Evolutionary conservation across 2,329 filamentous ascomycete genomes (phyloP), one percentile per base, ranked within the genome.

Genomic region (Neopestalotiopsis sp.): DNA sequence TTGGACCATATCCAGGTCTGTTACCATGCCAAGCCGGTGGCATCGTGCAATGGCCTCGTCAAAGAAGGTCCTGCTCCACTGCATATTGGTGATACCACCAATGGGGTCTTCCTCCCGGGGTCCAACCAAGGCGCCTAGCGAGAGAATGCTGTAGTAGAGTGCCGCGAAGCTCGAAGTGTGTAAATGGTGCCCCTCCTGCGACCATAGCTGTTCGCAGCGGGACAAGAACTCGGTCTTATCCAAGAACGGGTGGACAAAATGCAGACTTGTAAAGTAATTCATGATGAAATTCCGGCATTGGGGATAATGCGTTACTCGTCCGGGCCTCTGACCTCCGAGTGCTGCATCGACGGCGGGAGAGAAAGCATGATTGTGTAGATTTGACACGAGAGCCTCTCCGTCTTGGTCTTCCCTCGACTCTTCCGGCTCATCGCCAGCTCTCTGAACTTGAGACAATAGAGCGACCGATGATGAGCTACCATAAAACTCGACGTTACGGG

Each of bases 41-140:
- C 83, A 73, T 30, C 79, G 78, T 5, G 73, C 73, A 67, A 81
- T 77, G 0, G 83, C 81, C 69, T 82, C 81, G 4, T 80, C 77
- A 66, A 86, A 86, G 61, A 85, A 78, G 68, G 80, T 81, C 49
- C 83, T 75, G 61, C 82, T 83, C 84, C 84, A 86, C 68, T 83
- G 79, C 59, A 84, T 79, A 6, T 84, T 82, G 3, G 76, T 78
- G 64, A 83, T 70, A 0, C 83, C 83, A n/a, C 81, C 79, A 3
- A 85, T 73, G 2, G 76, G 78, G 32, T 82, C 78, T 45, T 85
- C 81, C 61, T 83, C 82, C 73, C 84, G 80, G 2, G 82, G 78
- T 4, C 82, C 81, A 3, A 85, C 79, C 3, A 86, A 72, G 1
- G 84, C 81, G 1, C 84, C 84, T 45, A 86, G 76, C 0, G 84